Conservation (phyloP, 2,329 filamentous ascomycete species). For the Orbilia quercus region DNA sequence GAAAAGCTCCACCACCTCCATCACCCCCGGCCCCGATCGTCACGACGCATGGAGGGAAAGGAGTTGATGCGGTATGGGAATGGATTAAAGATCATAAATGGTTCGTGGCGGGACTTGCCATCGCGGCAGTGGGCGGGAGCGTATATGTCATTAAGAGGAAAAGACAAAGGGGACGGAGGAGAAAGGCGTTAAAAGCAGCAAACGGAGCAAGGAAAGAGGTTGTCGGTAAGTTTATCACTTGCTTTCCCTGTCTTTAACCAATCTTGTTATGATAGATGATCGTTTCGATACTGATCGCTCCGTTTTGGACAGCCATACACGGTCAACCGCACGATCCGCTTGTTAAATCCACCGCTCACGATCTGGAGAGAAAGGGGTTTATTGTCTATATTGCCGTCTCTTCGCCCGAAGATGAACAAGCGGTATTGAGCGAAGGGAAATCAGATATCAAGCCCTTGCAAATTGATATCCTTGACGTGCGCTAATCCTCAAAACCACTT, state of each 20-base stretch:
- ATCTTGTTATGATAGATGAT: background rate
- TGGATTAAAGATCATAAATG: constrained; percentile 43
- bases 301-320: constrained; percentile 73
- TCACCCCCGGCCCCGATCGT: background rate
- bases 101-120: constrained; percentile 21
- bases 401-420: constrained; percentile 83
- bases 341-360: constrained; percentile 82
- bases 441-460: constrained; percentile 81
- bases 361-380: constrained; percentile 90
- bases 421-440: constrained; percentile 74
- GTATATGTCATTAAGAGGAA: constrained; percentile 72
- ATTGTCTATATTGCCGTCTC: constrained; percentile 91
- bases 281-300: too few species aligned
- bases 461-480: constrained; percentile 83
- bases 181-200: constrained; percentile 79
- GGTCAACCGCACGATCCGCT: constrained; percentile 87
- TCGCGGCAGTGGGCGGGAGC: constrained; percentile 46
- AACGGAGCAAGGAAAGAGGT: constrained; percentile 91
- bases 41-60: background rate
- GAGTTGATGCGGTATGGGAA: constrained; percentile 11
- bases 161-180: constrained; percentile 70
- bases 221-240: constrained; percentile 65
- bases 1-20: constrained; percentile 25
- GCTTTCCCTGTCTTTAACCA: constrained; percentile 9
- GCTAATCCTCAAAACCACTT: constrained; percentile 61